These are phyloP conservation scores for Ballota nigra DNA, from an alignment of 257 asterid genomes.

Conservation along the genomic window DNA sequence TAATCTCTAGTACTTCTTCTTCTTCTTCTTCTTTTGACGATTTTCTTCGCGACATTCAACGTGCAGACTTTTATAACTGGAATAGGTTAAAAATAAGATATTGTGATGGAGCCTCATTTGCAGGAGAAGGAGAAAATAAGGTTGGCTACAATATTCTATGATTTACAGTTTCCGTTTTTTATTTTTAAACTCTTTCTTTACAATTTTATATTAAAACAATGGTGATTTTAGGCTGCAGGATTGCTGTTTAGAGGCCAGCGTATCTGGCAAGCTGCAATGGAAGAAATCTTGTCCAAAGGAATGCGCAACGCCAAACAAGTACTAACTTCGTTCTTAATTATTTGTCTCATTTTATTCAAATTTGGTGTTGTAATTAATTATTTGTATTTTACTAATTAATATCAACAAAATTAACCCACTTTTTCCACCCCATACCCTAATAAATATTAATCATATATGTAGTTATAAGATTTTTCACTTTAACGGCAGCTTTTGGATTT, in stretches of 20 bases:
- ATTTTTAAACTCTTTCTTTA: background rate
- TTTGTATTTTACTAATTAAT: no score
- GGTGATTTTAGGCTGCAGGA: constrained; percentile 43
- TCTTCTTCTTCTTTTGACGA: no score
- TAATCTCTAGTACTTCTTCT: background rate
- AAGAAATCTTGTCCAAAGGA: constrained; percentile 54
- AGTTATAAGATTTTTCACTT: no score
- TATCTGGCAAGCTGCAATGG: constrained; percentile 51
- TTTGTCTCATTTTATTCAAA: no score
- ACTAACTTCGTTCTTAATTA: background rate
- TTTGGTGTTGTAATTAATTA: no score
- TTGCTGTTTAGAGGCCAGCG: constrained; percentile 61
- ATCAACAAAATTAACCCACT: no score
- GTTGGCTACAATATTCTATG: constrained; percentile 28
- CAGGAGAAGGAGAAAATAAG: constrained; percentile 58
- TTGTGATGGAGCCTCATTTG: constrained; percentile 72
- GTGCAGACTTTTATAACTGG: constrained; percentile 70
- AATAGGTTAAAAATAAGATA: constrained; percentile 62
- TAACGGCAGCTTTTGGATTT: no score
- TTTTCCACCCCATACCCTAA: no score
- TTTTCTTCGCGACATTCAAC: no score
- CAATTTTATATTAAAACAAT: background rate
- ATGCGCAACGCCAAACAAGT: constrained; percentile 55
- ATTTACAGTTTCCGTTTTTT: no score
- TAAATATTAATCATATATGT: no score